Evolutionary conservation across 225 moss, liverwort and hornwort species (phyloP).

Genomic region (Pleurozium schreberi): DNA sequence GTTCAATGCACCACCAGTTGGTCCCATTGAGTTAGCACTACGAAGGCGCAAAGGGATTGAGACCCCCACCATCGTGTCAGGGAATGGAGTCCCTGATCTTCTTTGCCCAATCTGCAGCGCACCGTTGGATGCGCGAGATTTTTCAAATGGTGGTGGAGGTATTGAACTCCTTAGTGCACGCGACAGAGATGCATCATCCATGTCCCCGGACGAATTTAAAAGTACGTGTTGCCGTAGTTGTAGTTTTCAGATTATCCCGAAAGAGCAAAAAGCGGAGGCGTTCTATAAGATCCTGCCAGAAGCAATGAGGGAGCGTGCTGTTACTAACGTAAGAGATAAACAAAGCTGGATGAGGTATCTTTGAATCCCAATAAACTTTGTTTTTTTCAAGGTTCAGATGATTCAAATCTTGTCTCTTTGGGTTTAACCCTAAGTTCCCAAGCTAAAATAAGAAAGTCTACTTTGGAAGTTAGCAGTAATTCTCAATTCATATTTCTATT

Average conservation of each 20-base stretch:
- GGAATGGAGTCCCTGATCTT: constrained; percentile 12
- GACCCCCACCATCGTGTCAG: background rate
- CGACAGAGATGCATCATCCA: background rate
- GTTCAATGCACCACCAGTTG: constrained; percentile 50
- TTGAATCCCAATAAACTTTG: background rate
- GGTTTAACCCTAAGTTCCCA: background rate
- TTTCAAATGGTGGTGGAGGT: background rate
- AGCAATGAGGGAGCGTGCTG: constrained; percentile 33
- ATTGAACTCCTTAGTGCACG: background rate
- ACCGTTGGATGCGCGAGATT: constrained; percentile 49
- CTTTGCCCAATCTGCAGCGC: constrained; percentile 77
- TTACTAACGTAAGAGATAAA: constrained; percentile 6
- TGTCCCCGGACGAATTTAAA: constrained; percentile 15
- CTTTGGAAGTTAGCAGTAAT: background rate
- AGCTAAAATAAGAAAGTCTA: background rate
- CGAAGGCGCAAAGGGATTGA: constrained; percentile 26
- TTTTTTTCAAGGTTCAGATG: background rate
- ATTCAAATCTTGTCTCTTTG: background rate
- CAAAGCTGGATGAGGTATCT: constrained; percentile 76
- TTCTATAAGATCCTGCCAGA: constrained; percentile 40
- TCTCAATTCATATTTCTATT: background rate
- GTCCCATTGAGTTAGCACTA: constrained; percentile 25
- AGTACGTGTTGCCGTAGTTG: constrained; percentile 69
- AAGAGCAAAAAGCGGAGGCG: constrained; percentile 16
- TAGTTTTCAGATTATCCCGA: constrained; percentile 57